Conservation (phyloP, 345 rosid genomes). For the Nasturtium officinale region DNA sequence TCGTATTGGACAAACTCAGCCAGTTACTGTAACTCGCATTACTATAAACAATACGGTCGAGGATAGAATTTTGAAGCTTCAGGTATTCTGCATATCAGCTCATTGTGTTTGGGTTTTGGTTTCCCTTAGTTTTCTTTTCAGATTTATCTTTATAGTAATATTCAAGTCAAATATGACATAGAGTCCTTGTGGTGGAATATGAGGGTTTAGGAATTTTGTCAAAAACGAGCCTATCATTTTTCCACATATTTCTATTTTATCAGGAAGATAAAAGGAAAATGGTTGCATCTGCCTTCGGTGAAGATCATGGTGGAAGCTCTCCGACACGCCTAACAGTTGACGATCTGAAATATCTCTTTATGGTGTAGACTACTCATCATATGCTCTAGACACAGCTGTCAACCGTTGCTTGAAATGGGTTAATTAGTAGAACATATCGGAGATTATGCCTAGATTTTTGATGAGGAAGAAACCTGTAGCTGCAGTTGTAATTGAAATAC, state of each 20-base stretch:
- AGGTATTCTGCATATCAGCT: slow-evolving; percentile 55
- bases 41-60: slow-evolving; percentile 84
- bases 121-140: slow-evolving; percentile 1
- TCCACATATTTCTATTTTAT: slow-evolving; percentile 34
- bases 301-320: slow-evolving; percentile 77
- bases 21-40: slow-evolving; percentile 87
- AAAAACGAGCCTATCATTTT: neutral
- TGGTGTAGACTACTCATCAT: slow-evolving; percentile 45
- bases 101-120: neutral
- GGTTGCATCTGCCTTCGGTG: slow-evolving; percentile 99
- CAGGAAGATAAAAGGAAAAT: slow-evolving; percentile 94
- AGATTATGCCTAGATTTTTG: slow-evolving; percentile 23
- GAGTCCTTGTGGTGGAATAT: neutral
- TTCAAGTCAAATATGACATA: neutral
- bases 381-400: neutral
- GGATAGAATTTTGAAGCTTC: slow-evolving; percentile 82
- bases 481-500: slow-evolving; percentile 17
- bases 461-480: slow-evolving; percentile 28
- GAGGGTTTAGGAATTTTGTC: neutral
- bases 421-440: slow-evolving; percentile 27
- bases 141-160: slow-evolving; percentile 18
- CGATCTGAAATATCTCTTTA: slow-evolving; percentile 70
- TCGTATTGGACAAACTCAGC: slow-evolving; percentile 97
- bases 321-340: slow-evolving; percentile 78
- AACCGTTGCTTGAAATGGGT: slow-evolving; percentile 21